These are phyloP conservation scores for Jaapia argillacea DNA, from an alignment of 768 basidiomycete species.

Conservation along the genomic window DNA sequence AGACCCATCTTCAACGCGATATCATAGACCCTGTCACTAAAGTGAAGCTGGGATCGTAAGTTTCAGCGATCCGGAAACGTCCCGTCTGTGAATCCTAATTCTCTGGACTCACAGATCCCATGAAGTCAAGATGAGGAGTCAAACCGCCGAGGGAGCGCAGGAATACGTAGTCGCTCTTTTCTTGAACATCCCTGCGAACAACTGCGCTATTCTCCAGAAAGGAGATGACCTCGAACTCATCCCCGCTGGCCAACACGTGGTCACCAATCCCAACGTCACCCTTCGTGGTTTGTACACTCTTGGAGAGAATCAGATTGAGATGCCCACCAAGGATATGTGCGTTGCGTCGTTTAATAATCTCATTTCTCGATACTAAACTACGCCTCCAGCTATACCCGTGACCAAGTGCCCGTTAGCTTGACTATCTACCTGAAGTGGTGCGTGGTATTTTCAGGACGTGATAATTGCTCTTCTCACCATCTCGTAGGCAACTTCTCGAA, in stretches of 20 bases:
- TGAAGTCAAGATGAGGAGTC: conserved; percentile 72
- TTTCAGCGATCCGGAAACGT: too few relatives aligned
- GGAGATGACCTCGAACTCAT: conserved; percentile 74
- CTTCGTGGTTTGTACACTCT: conserved; percentile 71
- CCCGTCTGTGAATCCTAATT: too few relatives aligned
- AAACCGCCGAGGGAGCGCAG: conserved; percentile 30
- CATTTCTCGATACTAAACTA: background rate
- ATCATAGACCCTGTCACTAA: conserved; percentile 57
- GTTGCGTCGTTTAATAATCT: conserved; percentile 12
- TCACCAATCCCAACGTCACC: conserved; percentile 78
- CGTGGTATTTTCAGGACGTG: too few relatives aligned
- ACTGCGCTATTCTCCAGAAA: conserved; percentile 77
- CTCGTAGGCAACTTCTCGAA: background rate
- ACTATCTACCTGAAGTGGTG: conserved; percentile 81
- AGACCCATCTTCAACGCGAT: conserved; percentile 58
- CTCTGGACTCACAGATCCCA: conserved; percentile 36
- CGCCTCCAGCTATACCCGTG: conserved; percentile 58
- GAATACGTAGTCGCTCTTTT: conserved; percentile 77
- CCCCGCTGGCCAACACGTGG: conserved; percentile 74
- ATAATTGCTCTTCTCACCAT: background rate
- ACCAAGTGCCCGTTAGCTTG: conserved; percentile 78
- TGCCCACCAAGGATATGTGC: conserved; percentile 83
- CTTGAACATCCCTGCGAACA: conserved; percentile 77
- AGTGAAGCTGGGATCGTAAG: conserved; percentile 47
- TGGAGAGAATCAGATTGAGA: conserved; percentile 77